phyloP scores from a whole-genome alignment of 2,329 filamentous ascomycete genomes.

The Scedosporium boydii region DNA sequence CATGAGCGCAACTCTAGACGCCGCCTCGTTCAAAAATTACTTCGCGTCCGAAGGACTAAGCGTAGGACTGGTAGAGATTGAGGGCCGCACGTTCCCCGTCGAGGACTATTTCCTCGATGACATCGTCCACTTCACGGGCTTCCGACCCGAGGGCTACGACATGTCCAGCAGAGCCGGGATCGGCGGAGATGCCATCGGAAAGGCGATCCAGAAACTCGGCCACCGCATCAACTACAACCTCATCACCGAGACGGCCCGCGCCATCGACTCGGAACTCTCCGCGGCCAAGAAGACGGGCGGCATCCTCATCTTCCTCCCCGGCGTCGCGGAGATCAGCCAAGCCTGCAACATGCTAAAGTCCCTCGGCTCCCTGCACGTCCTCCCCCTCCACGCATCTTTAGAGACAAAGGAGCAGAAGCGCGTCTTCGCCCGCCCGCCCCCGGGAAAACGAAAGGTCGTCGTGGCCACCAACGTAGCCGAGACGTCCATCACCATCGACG shows the following conservation, averaged over 20 bases:
- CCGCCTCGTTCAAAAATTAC: conserved; percentile 73
- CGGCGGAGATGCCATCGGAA: conserved; percentile 48
- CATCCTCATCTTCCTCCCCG: conserved; percentile 91
- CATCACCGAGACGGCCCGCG: conserved; percentile 67
- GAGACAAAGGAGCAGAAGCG: conserved; percentile 79
- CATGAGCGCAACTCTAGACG: conserved; percentile 95
- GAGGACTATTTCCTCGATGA: conserved; percentile 86
- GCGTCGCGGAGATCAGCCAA: conserved; percentile 82
- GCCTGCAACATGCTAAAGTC: conserved; percentile 59
- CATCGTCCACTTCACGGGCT: conserved; percentile 70
- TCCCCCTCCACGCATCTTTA: conserved; percentile 87
- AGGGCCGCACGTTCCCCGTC: conserved; percentile 82
- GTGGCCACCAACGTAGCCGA: conserved; percentile 96
- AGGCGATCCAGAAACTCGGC: conserved; percentile 62
- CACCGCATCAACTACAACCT: conserved; percentile 88
- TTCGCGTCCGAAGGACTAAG: conserved; percentile 59
- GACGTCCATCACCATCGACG: conserved; percentile 96
- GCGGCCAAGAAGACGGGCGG: conserved; percentile 60
- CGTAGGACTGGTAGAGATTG: conserved; percentile 78
- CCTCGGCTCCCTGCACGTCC: conserved; percentile 58
- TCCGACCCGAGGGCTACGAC: conserved; percentile 43
- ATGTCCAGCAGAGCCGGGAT: conserved; percentile 31
- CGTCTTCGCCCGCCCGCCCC: conserved; percentile 70
- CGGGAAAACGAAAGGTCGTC: conserved; percentile 81
- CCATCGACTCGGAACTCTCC: conserved; percentile 69